These are phyloP conservation scores for Pelargonium myrrhifolium DNA, from an alignment of 441 rosid species.

Conservation along the genomic window DNA sequence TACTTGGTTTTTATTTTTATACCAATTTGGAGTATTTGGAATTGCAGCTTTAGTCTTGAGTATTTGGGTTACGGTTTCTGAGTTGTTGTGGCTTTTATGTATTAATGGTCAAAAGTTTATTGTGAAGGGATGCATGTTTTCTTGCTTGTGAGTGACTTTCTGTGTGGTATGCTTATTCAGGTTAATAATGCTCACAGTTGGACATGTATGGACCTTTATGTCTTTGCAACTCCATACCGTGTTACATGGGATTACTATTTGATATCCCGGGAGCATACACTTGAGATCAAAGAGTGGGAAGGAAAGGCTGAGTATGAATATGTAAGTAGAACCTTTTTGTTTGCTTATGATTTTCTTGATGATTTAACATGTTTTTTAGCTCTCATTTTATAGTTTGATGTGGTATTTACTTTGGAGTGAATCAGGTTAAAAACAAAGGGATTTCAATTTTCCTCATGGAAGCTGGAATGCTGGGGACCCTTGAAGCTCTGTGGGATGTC, in stretches of 20 bases:
- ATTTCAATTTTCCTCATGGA: constrained; percentile 92
- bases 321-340: constrained; percentile 40
- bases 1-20: not conserved
- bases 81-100: not conserved
- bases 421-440: constrained; percentile 78
- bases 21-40: not conserved
- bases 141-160: too few relatives aligned
- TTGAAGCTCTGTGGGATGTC: constrained; percentile 86
- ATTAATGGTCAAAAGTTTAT: not conserved
- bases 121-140: not conserved
- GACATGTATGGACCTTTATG: constrained; percentile 93
- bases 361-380: constrained; percentile 5
- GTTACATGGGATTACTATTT: constrained; percentile 95
- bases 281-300: constrained; percentile 75
- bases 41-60: too few relatives aligned
- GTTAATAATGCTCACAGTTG: constrained; percentile 79
- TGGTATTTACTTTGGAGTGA: constrained; percentile 1
- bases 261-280: constrained; percentile 70
- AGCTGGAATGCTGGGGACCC: constrained; percentile 95
- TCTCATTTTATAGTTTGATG: not conserved
- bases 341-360: constrained; percentile 2
- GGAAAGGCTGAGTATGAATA: constrained; percentile 81
- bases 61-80: not conserved
- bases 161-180: constrained; percentile 33
- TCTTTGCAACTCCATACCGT: constrained; percentile 91